Evolutionary conservation across 495 filamentous ascomycete species (phyloP), one percentile per base, ranked within the genome.

Genomic region (Annulohypoxylon nitens): DNA sequence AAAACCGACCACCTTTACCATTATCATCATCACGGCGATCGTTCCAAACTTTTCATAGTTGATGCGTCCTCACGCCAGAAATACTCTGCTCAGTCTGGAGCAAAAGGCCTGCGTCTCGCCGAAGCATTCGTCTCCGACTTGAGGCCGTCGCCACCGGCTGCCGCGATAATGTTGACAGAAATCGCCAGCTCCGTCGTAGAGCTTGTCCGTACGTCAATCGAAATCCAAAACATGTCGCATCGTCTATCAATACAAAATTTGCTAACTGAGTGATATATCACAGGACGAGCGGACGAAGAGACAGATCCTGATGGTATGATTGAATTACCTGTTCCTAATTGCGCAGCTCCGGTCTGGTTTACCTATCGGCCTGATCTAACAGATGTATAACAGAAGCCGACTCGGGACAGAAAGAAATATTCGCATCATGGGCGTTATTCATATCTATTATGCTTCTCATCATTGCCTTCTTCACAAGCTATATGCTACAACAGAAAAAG

Each of bases 391-490:
- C 71, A 88, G 86, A 75, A 43, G 66, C 78, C 70, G 84, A 88
- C 71, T 81, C 83, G 51, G 81, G 83, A 33, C 80, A 97, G 81
- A 92, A 95, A 84, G 96, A 98, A 85, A 92, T 97, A 51, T 92
- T 92, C 76, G 91, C 94, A 77, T 97, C 96, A 85, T 97, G 94
- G 93, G 94, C 95, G 23, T 88, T 99, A 61, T 97, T 97, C 80
- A 98, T 99, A 77, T 88, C 97, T 74, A 95, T 99, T 66, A 87
- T 92, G 85, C 87, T 99, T 50, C 88, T 99, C 75, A 97, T 98
- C 76, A 86, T 93, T 63, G 96, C 96, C 50, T 91, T 99, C 68
- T 98, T 98, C 83, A 96, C 94, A 33, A 97, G 94, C 87, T 99
- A 99, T 82, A 90, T 95, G 71, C 88, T 98, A 47, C 95, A 98